phyloP scores from a whole-genome alignment of 139 green algal genomes.

The Protoeuglena noctilucae region DNA sequence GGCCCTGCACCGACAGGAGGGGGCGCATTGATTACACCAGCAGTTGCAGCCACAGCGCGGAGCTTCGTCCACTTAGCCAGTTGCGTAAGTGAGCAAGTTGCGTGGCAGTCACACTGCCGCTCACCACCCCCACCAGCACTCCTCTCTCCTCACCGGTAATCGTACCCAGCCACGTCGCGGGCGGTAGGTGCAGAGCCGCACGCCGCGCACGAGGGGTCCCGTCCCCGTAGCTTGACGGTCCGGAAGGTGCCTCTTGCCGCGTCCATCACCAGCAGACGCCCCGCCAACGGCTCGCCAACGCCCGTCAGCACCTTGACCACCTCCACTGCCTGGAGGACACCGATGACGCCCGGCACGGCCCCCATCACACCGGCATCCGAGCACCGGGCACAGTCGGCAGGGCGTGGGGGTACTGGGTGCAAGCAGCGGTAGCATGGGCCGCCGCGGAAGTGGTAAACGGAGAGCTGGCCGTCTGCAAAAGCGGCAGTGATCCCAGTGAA shows the following conservation, averaged over 20 bases:
- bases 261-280: constrained; percentile 58
- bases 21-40: too few species aligned
- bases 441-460: constrained; percentile 56
- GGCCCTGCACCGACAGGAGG: neutral
- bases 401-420: constrained; percentile 59
- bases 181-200: constrained; percentile 43
- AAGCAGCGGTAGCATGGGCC: constrained; percentile 75
- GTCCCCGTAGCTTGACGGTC: constrained; percentile 46
- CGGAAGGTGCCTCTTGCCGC: constrained; percentile 33
- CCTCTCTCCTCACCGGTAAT: constrained; percentile 61
- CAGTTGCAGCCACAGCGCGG: neutral
- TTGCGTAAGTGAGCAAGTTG: neutral
- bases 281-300: constrained; percentile 35
- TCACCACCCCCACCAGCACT: neutral
- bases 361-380: constrained; percentile 81
- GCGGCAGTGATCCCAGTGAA: constrained; percentile 6
- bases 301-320: constrained; percentile 68
- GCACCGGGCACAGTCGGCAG: constrained; percentile 67
- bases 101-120: neutral
- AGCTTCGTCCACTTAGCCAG: neutral
- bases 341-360: constrained; percentile 76
- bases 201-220: constrained; percentile 31
- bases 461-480: constrained; percentile 79
- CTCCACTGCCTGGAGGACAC: constrained; percentile 81
- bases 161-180: constrained; percentile 29